A percentile compares a stretch with the other conserved stretches of the same genome.
Evolutionary conservation across 441 rosid species (phyloP).

Genomic region (Mallotus japonicus): DNA sequence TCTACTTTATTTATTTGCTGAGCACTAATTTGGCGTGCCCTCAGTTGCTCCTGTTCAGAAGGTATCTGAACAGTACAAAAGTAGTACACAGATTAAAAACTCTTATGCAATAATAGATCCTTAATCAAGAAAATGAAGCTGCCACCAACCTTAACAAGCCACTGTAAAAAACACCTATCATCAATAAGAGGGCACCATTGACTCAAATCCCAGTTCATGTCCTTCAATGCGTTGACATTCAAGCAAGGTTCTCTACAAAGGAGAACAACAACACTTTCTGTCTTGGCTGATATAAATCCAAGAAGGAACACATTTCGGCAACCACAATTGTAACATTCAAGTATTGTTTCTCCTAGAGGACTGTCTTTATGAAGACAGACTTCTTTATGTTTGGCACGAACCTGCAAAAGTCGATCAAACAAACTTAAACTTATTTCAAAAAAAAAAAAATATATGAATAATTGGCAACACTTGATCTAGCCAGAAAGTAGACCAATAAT

Average conservation of each 20-base stretch:
- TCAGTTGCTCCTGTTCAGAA: slow-evolving; percentile 96
- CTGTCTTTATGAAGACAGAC: slow-evolving; percentile 99
- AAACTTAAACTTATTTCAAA: neutral
- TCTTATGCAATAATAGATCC: slow-evolving; percentile 16
- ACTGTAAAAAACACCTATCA: slow-evolving; percentile 95
- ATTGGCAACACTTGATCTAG: neutral
- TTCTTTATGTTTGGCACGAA: slow-evolving; percentile 98
- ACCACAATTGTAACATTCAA: slow-evolving; percentile 98
- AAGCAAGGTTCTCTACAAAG: slow-evolving; percentile 99
- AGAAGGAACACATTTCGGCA: slow-evolving; percentile 97
- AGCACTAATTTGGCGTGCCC: slow-evolving; percentile 99
- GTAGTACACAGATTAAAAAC: slow-evolving; percentile 22
- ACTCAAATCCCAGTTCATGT: slow-evolving; percentile 99
- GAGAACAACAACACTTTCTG: slow-evolving; percentile 98
- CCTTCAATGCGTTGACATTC: slow-evolving; percentile 96
- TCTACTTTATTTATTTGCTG: slow-evolving; percentile 98
- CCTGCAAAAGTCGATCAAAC: slow-evolving; percentile 43
- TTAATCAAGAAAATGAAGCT: slow-evolving; percentile 7
- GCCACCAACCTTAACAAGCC: slow-evolving; percentile 93
- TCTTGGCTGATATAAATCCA: slow-evolving; percentile 96
- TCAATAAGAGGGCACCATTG: slow-evolving; percentile 99
- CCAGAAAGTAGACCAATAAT: slow-evolving; percentile 1
- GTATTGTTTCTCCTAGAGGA: slow-evolving; percentile 97
- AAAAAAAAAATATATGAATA: slow-evolving; percentile 7
- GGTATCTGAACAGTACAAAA: slow-evolving; percentile 59